Evolutionary conservation across 768 basidiomycete genomes (phyloP), one percentile per base, ranked within the genome.

Genomic region (Boletus vinaceobasis): DNA sequence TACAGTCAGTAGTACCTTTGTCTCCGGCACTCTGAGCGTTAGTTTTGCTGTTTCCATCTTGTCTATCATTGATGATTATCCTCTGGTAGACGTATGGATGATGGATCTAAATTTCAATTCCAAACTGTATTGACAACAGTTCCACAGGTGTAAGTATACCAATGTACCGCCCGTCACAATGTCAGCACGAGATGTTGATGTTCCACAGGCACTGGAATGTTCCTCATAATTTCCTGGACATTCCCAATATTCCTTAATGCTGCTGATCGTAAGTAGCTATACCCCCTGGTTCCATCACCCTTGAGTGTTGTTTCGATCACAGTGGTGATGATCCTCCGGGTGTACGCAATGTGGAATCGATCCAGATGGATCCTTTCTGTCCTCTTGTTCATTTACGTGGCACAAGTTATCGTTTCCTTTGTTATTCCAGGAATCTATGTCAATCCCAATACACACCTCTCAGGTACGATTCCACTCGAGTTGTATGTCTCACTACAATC

Each of bases 241-340:
- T 60, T 33, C 14, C 26, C 31, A 7, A 19, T 59, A 6, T 59
- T 62, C 6, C 8, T 52, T 17, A 23, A 35, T 33, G 45, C 15
- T 21, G 37, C 50, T 19, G 53, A 62, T 23, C 3, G 45, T 47
- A 8, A 36, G 53, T 36, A 2, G 3, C 2, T 23, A 21, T 35
- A 14, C 6, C 0, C 5, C 15, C 5, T 2, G 7, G 21, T 33
- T 36, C 27, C 1, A 4, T 26, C 31, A 1, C 19, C 7, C 1
- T 0, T 7, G 13, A 42, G 9, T 8, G 14, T 15, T 1, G 23
- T 17, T 35, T 15, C 2, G 7, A 23, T 47, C 9, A 17, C 32
- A 35, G 45, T 47, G 7, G 32, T 46, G 5, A 46, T 46, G 45
- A 31, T 46, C 7, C 7, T 46, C 19, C 45, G 31, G 11, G 45